phyloP scores from a whole-genome alignment of 1,284 basidiomycete genomes.

The Leccinum pallidistipes region DNA sequence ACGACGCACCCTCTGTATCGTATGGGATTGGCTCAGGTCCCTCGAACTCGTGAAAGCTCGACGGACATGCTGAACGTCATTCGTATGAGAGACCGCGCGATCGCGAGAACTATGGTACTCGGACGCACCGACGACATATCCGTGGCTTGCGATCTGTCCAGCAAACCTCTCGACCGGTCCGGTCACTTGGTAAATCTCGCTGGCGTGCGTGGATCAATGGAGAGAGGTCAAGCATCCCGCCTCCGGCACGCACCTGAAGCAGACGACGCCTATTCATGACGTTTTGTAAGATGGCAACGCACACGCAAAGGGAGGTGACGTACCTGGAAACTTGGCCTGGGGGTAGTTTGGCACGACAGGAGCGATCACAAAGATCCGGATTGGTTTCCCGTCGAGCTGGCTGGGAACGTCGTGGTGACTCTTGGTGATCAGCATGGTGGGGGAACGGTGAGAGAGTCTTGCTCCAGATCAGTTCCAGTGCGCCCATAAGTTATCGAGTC shows the following conservation, averaged over 20 bases:
- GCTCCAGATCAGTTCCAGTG: background rate
- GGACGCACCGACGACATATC: conserved; percentile 73
- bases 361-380: conserved; percentile 77
- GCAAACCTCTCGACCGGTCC: conserved; percentile 89
- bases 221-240: background rate
- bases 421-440: conserved; percentile 76
- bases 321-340: conserved; percentile 80
- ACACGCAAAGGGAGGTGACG: background rate
- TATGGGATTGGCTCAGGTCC: conserved; percentile 86
- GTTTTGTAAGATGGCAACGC: conserved; percentile 5
- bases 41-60: conserved; percentile 88
- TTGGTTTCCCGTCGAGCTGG: conserved; percentile 64
- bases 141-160: conserved; percentile 89
- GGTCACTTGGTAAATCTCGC: conserved; percentile 86
- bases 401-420: conserved; percentile 76
- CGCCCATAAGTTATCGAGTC: no score
- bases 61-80: conserved; percentile 63
- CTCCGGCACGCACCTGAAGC: conserved; percentile 60
- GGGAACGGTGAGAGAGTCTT: background rate
- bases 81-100: conserved; percentile 1
- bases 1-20: conserved; percentile 67
- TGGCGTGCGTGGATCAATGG: conserved; percentile 29
- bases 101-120: background rate
- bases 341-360: conserved; percentile 73
- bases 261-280: conserved; percentile 59